phyloP scores from a whole-genome alignment of 257 asterid species.

The Penstemon barbatus region DNA sequence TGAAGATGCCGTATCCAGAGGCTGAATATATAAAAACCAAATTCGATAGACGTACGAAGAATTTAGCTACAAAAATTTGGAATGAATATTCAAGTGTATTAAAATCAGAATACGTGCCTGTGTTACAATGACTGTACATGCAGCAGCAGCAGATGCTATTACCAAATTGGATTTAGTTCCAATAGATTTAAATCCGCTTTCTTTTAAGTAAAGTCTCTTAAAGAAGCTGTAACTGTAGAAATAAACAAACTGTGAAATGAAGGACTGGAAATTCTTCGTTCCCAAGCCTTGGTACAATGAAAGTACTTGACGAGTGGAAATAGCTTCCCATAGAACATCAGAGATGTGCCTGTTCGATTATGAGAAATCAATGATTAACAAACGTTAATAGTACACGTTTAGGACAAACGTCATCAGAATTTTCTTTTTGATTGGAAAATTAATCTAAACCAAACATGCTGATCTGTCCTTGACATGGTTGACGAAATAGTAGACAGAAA shows the following conservation, averaged over 20 bases:
- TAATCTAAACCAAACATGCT: too few relatives aligned
- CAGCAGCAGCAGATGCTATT: constrained; percentile 92
- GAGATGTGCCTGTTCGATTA: constrained; percentile 64
- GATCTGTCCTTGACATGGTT: too few relatives aligned
- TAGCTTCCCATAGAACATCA: constrained; percentile 89
- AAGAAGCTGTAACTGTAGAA: constrained; percentile 88
- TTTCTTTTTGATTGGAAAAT: too few relatives aligned
- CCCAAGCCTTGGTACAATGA: constrained; percentile 89
- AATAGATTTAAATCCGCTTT: constrained; percentile 68
- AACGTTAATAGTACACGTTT: too few relatives aligned
- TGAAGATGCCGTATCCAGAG: constrained; percentile 88
- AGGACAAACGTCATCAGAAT: too few relatives aligned
- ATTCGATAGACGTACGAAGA: too few relatives aligned
- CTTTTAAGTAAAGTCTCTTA: constrained; percentile 70
- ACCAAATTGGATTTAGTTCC: constrained; percentile 81
- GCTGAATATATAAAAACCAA: constrained; percentile 43
- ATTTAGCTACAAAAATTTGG: too few relatives aligned
- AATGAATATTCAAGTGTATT: too few relatives aligned
- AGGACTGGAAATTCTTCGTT: constrained; percentile 86
- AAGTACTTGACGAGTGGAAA: constrained; percentile 60
- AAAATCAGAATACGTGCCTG: constrained; percentile 53
- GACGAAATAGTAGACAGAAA: too few relatives aligned
- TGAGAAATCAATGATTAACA: constrained; percentile 6
- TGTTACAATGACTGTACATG: constrained; percentile 69
- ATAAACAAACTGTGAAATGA: constrained; percentile 75